Evolutionary conservation across 345 rosid species (phyloP).

Genomic region (Capsella bursapastoris): DNA sequence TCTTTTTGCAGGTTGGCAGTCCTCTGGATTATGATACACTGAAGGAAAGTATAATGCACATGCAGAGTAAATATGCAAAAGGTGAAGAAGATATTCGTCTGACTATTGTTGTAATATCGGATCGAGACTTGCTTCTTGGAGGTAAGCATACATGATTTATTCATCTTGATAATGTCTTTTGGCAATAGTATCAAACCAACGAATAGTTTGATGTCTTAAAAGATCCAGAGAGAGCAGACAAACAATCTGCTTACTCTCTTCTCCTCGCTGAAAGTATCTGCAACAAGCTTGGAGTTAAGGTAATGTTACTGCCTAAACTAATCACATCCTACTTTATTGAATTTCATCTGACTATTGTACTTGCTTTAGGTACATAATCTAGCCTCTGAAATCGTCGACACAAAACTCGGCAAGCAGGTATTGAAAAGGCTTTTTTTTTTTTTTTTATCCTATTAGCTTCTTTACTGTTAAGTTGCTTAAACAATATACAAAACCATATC

Average conservation of each 20-base stretch:
- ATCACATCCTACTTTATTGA: slow-evolving; percentile 11
- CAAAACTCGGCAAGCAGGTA: slow-evolving; percentile 95
- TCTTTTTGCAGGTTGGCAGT: slow-evolving; percentile 73
- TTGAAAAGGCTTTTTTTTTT: slow-evolving; percentile 4
- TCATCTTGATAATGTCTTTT: slow-evolving; percentile 8
- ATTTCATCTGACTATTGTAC: slow-evolving; percentile 22
- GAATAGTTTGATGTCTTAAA: slow-evolving; percentile 38
- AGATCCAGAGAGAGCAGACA: slow-evolving; percentile 96
- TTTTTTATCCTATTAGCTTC: slow-evolving; percentile 12
- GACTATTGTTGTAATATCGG: slow-evolving; percentile 80
- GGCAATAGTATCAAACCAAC: slow-evolving; percentile 9
- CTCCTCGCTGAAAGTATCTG: slow-evolving; percentile 95
- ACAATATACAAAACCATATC: slow-evolving; percentile 38
- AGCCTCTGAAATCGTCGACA: slow-evolving; percentile 91
- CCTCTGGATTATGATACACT: slow-evolving; percentile 77
- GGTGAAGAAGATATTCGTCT: slow-evolving; percentile 64
- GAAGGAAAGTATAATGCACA: slow-evolving; percentile 63
- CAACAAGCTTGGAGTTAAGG: slow-evolving; percentile 81
- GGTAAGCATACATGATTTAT: slow-evolving; percentile 49
- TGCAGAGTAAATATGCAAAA: slow-evolving; percentile 56
- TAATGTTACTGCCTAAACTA: slow-evolving; percentile 26
- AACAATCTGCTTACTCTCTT: slow-evolving; percentile 86
- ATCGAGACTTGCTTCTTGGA: slow-evolving; percentile 82
- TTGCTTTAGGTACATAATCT: slow-evolving; percentile 79
- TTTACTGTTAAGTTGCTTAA: slow-evolving; percentile 12